Evolutionary conservation across 805 yeast species (phyloP), one percentile per base, ranked within the genome.

Genomic region (Candida chauliodis): DNA sequence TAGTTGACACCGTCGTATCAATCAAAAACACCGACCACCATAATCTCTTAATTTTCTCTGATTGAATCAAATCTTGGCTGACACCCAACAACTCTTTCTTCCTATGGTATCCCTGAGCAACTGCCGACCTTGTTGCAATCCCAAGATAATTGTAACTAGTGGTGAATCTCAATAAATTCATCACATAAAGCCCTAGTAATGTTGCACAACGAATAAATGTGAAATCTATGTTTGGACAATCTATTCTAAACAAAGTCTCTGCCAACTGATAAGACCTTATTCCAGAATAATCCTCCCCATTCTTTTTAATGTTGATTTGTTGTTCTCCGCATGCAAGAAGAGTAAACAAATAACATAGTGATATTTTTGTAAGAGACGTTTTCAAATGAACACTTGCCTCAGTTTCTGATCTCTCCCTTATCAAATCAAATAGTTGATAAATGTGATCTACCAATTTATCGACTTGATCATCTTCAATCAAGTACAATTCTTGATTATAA

Each of bases 1-100:
- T 59, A 3, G 69, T 54, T 2, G 71, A 59, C 71, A 71, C 66
- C 8, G 59, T 51, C 5, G 61, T 58, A 46, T 67, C 73, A 25
- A 62, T 55, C 9, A 65, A 59, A 40, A 62, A 67, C 1, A 63
- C 55, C 2, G 70, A 54, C 73, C 73, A 67, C 70, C 71, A 67
- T 17, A 67, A 40, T 20, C 71, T 52, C 41, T 64, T 65, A 6
- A 55, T 48, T 36, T 58, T 62, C 33, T 66, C 71, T 8, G 36
- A 27, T 8, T 29, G 22, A 8, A 33, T 28, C 23, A 15, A 21
- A 13, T 31, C 28, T 20, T 29, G 28, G 23, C 15, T 23, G 9
- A 30, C 25, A 5, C 22, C 15, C 6, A 15, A 20, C 7, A 19
- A 9, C 21, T 29, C 18, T 9, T 25, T 38, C 17, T 37, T 35